These are phyloP conservation scores for Cryptococcus sp. DNA, from an alignment of 1,284 basidiomycete species.

Conservation along the genomic window DNA sequence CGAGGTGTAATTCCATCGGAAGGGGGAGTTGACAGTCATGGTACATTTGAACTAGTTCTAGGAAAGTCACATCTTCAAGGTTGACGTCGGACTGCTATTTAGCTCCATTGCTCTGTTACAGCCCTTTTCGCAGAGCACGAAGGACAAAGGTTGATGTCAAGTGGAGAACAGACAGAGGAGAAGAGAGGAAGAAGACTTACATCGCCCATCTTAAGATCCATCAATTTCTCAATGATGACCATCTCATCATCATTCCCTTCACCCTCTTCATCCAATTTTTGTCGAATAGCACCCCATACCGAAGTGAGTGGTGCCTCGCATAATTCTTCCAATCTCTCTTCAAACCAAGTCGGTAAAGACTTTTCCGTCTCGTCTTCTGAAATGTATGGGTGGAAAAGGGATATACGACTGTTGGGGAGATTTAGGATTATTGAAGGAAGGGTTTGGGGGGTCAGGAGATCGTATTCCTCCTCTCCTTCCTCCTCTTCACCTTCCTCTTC, in stretches of 20 bases:
- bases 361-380: slow-evolving; percentile 6
- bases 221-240: slow-evolving; percentile 34
- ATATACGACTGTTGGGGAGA: slow-evolving; percentile 13
- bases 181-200: slow-evolving; percentile 45
- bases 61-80: slow-evolving; percentile 32
- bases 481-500: slow-evolving; percentile 13
- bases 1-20: slow-evolving; percentile 37
- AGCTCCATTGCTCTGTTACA: background rate
- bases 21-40: slow-evolving; percentile 34
- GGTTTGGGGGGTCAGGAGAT: slow-evolving; percentile 6
- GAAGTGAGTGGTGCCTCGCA: slow-evolving; percentile 25
- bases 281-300: slow-evolving; percentile 24
- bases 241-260: slow-evolving; percentile 21
- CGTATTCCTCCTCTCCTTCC: slow-evolving; percentile 9
- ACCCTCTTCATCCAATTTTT: slow-evolving; percentile 23
- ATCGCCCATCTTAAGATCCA: slow-evolving; percentile 66
- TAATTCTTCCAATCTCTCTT: slow-evolving; percentile 23
- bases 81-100: slow-evolving; percentile 35
- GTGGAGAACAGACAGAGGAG: background rate
- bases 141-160: background rate
- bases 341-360: slow-evolving; percentile 23
- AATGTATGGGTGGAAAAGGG: slow-evolving; percentile 6
- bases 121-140: background rate
- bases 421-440: slow-evolving; percentile 33
- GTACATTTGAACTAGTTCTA: slow-evolving; percentile 35